These are phyloP conservation scores for Vaccinium myrtillus DNA, from an alignment of 148 eudicot species.

Conservation along the genomic window DNA sequence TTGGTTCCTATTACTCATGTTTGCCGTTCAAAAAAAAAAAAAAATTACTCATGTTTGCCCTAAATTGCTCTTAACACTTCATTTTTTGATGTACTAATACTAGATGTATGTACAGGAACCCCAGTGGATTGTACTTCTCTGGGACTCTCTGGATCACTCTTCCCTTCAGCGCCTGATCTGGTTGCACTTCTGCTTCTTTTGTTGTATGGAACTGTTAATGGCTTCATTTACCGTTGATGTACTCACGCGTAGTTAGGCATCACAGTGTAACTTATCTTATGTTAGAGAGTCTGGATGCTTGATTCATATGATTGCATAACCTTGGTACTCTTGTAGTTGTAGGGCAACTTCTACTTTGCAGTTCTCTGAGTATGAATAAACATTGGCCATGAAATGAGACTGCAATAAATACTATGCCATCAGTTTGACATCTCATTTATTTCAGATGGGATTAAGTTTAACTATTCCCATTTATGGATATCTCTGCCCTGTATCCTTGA, in stretches of 20 bases:
- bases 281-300: neutral
- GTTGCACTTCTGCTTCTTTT: constrained; percentile 31
- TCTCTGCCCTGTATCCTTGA: neutral
- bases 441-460: neutral
- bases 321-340: neutral
- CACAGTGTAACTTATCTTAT: neutral
- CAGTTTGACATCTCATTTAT: neutral
- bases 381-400: neutral
- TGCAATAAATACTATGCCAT: neutral
- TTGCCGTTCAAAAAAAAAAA: too few species aligned
- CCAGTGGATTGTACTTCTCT: constrained; percentile 93
- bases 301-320: neutral
- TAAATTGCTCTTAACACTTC: neutral
- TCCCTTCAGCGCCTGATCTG: constrained; percentile 78
- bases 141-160: constrained; percentile 71
- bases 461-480: neutral
- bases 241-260: neutral
- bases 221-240: neutral
- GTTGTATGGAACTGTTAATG: constrained; percentile 6
- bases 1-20: neutral
- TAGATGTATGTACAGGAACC: constrained; percentile 59
- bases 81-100: neutral
- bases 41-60: neutral
- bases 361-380: neutral
- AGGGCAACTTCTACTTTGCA: constrained; percentile 2